phyloP scores from a whole-genome alignment of 108 stramenopile species.

The Epipyxis sp. region DNA sequence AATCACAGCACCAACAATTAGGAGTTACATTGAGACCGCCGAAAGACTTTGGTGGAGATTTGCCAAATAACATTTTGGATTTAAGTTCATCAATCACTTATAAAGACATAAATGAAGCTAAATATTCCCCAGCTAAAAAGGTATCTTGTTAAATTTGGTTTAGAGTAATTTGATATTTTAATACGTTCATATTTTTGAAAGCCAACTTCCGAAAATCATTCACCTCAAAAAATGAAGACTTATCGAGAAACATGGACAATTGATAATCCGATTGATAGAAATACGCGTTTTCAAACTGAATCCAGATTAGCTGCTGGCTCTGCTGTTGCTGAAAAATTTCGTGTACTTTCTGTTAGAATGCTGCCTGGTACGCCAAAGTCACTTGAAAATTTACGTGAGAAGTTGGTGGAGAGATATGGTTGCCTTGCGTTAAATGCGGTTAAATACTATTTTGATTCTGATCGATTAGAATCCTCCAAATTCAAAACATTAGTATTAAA shows the following conservation, averaged over 20 bases:
- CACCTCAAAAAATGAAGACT: neutral
- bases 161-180: neutral
- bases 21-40: neutral
- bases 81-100: neutral
- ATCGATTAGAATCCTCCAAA: too few species aligned
- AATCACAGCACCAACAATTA: conserved; percentile 22
- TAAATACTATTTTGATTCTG: neutral
- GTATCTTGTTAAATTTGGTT: neutral
- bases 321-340: neutral
- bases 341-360: neutral
- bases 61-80: conserved; percentile 10
- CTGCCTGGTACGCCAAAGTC: conserved; percentile 25
- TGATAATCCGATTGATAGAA: neutral
- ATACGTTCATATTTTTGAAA: neutral
- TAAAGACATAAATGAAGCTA: neutral
- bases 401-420: conserved; percentile 1
- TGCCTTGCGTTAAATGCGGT: neutral
- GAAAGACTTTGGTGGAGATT: neutral
- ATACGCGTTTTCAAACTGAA: conserved; percentile 17
- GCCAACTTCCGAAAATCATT: neutral
- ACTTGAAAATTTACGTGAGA: neutral
- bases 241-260: conserved; percentile 6
- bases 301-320: neutral
- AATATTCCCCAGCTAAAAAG: neutral
- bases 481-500: too few species aligned